Evolutionary conservation across 2,329 filamentous ascomycete species (phyloP), one percentile per base, ranked within the genome.

Genomic region (Diplodia intermedia): DNA sequence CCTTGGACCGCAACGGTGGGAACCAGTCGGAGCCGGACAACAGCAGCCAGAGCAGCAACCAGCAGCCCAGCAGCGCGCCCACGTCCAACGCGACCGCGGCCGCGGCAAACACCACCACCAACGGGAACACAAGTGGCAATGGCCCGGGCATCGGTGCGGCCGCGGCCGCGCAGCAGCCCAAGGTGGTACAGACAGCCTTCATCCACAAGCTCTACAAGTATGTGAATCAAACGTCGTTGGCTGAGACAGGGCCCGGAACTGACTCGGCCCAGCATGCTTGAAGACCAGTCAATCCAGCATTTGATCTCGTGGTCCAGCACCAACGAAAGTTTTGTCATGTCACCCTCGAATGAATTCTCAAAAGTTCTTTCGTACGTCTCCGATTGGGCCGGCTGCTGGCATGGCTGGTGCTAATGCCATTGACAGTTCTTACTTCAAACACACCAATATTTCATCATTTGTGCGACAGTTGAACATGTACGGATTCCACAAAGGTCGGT

Each of bases 161-260:
- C 0, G 88, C 91, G 5, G 90, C 90, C 57, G 90, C 94, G 65
- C 93, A 97, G 77, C 94, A 97, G 77, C 94, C 95, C 69, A 99
- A 99, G 82, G 94, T 97, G 54, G 93, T 98, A 18, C 95, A 99
- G 82, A 98, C 95, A 12, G 95, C 95, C 26, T 99, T 99, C 76
- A 98, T 99, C 72, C 95, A 99, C 80, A 99, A 99, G 81, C 88
- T 99, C 43, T 99, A 98, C 85, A 97, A 96, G 94, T 97, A 85
- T 76, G 90, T 77, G 62, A 14, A 29, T 23, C 23, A 23, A 23
- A 47, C n/a, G 63, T 60, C 43, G 36, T 57, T 33, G 23, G 69
- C 49, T 61, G 43, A 40, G 47, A 36, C 57, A 29, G 23, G 18
- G 15, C 5, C 31, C 53, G 40, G 50, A 65, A 70, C 80, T 82